phyloP scores from a whole-genome alignment of 1,139 yeast species.

The Blastobotrys elegans region DNA sequence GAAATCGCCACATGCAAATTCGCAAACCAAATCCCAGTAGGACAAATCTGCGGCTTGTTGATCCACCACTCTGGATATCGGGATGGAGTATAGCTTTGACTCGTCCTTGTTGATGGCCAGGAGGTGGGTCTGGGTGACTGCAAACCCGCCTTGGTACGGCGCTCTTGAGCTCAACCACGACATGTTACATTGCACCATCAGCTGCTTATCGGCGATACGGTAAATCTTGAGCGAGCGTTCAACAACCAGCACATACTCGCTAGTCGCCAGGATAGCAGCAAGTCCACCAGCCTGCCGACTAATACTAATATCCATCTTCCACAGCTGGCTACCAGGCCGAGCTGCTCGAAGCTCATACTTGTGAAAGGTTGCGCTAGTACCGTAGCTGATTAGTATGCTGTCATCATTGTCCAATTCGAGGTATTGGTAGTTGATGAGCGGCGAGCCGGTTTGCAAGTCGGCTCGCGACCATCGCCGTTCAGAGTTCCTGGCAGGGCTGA shows the following conservation, averaged over 20 bases:
- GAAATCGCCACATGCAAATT: background rate
- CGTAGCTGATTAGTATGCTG: background rate
- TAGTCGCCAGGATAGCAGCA: constrained; percentile 1
- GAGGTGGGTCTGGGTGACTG: constrained; percentile 7
- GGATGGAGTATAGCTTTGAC: background rate
- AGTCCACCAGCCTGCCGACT: background rate
- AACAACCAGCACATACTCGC: constrained; percentile 1
- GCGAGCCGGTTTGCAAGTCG: background rate
- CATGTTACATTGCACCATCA: background rate
- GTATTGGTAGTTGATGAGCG: constrained; percentile 2
- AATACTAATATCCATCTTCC: constrained; percentile 3
- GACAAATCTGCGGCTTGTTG: background rate
- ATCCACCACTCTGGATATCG: background rate
- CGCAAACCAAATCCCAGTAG: constrained; percentile 3
- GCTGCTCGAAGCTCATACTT: constrained; percentile 4
- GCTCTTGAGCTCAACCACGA: background rate
- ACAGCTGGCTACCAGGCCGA: background rate
- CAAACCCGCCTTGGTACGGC: constrained; percentile 5
- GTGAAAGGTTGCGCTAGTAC: background rate
- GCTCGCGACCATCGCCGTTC: background rate
- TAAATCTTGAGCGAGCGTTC: constrained; percentile 1
- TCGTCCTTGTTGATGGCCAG: constrained; percentile 1
- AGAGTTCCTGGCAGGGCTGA: background rate
- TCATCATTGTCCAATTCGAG: constrained; percentile 5
- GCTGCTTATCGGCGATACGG: background rate